phyloP scores from a whole-genome alignment of 202 grass and related monocot species.

The Zoysia matrella region DNA sequence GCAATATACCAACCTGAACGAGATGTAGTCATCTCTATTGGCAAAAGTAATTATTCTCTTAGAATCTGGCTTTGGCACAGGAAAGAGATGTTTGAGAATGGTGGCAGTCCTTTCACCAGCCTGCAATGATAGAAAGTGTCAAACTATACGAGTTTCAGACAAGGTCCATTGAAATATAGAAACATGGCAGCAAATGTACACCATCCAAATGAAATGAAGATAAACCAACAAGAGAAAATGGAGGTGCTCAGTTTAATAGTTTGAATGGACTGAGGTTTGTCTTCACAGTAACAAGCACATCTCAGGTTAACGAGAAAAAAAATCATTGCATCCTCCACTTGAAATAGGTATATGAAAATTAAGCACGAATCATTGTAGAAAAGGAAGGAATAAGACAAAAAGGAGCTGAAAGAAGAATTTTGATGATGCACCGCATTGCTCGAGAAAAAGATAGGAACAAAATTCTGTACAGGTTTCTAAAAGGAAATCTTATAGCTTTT shows the following conservation, averaged over 20 bases:
- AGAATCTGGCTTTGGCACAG: conserved; percentile 82
- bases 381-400: neutral
- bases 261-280: conserved; percentile 49
- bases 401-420: neutral
- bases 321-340: conserved; percentile 14
- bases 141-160: neutral
- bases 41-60: conserved; percentile 92
- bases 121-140: conserved; percentile 43
- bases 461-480: neutral
- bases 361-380: neutral
- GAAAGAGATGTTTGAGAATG: conserved; percentile 95
- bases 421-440: neutral
- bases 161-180: neutral
- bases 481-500: neutral
- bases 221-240: neutral
- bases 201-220: neutral
- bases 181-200: neutral
- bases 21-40: conserved; percentile 84
- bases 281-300: conserved; percentile 42
- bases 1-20: conserved; percentile 74
- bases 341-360: neutral
- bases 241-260: conserved; percentile 32
- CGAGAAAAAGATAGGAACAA: neutral
- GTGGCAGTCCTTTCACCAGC: conserved; percentile 80
- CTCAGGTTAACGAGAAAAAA: conserved; percentile 46